Percentiles rank a stretch among this genome's conserved stretches.
These are phyloP conservation scores for Pseudogymnoascus destructans DNA, from an alignment of 2,329 filamentous ascomycete species.

Conservation along the genomic window DNA sequence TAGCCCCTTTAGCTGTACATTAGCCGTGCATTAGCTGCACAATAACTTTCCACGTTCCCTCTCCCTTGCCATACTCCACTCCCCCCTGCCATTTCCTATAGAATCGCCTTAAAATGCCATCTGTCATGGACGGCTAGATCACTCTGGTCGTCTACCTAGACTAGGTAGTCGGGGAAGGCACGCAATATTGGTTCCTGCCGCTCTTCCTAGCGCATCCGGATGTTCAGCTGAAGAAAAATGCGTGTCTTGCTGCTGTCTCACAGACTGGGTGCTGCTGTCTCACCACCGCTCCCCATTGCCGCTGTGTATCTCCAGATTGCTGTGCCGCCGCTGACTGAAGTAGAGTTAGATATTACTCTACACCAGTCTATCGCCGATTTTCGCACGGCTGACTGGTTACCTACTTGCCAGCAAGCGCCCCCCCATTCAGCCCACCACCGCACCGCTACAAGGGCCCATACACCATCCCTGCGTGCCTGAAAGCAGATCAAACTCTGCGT, in stretches of 20 bases:
- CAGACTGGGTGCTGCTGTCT: slow-evolving; percentile 1
- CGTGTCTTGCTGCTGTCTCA: slow-evolving; percentile 5
- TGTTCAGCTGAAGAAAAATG: slow-evolving; percentile 2
- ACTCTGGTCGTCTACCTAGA: too few relatives aligned
- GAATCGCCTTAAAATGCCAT: background rate
- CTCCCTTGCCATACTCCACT: background rate
- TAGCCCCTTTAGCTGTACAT: background rate
- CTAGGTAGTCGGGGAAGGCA: too few relatives aligned
- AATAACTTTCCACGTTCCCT: background rate
- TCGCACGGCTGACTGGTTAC: background rate
- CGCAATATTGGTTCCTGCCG: background rate
- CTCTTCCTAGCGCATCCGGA: background rate
- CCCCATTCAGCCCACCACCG: background rate
- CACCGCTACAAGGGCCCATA: background rate
- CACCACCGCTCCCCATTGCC: background rate
- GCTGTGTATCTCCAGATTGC: background rate
- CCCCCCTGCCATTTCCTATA: background rate
- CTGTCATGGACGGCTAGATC: background rate
- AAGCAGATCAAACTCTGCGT: slow-evolving; percentile 7
- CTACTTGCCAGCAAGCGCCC: background rate
- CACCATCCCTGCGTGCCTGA: background rate
- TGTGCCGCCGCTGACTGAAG: background rate
- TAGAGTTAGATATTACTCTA: background rate
- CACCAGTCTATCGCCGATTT: background rate
- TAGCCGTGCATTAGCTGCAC: background rate